Conservation (phyloP, 495 filamentous ascomycete genomes). For the Hypoxylon cercidicola region DNA sequence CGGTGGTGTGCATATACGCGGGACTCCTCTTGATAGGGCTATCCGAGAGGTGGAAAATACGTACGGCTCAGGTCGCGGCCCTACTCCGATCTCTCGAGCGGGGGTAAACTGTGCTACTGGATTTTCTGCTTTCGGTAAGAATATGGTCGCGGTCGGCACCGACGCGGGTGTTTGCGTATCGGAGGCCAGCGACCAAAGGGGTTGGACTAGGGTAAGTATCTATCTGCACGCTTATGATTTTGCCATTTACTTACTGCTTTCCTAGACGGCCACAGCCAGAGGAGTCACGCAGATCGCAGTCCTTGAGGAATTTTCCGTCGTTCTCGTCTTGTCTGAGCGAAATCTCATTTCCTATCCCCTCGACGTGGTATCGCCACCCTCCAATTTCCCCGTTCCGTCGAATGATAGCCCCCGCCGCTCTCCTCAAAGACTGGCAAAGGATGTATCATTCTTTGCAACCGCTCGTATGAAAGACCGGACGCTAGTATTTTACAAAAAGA, state of each 20-base stretch:
- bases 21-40: conserved; percentile 90
- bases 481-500: conserved; percentile 95
- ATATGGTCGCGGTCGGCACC: conserved; percentile 94
- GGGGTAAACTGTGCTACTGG: conserved; percentile 91
- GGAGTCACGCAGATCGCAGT: conserved; percentile 94
- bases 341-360: conserved; percentile 94
- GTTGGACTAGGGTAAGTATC: conserved; percentile 79
- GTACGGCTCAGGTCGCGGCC: conserved; percentile 73
- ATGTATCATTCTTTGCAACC: conserved; percentile 95
- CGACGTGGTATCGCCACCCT: conserved; percentile 83
- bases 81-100: conserved; percentile 80
- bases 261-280: conserved; percentile 73
- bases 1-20: conserved; percentile 70
- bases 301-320: conserved; percentile 92
- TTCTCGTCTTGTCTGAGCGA: conserved; percentile 90
- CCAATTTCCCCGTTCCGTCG: conserved; percentile 67
- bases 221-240: conserved; percentile 26
- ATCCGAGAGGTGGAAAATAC: conserved; percentile 86
- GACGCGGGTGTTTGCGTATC: conserved; percentile 93
- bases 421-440: conserved; percentile 91
- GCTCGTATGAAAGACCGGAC: conserved; percentile 96
- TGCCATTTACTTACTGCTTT: conserved; percentile 23
- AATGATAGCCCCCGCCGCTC: conserved; percentile 76
- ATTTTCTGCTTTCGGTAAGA: conserved; percentile 82
- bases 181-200: conserved; percentile 83